phyloP scores from a whole-genome alignment of 2,329 filamentous ascomycete genomes.

The Aspergillus hortae region DNA sequence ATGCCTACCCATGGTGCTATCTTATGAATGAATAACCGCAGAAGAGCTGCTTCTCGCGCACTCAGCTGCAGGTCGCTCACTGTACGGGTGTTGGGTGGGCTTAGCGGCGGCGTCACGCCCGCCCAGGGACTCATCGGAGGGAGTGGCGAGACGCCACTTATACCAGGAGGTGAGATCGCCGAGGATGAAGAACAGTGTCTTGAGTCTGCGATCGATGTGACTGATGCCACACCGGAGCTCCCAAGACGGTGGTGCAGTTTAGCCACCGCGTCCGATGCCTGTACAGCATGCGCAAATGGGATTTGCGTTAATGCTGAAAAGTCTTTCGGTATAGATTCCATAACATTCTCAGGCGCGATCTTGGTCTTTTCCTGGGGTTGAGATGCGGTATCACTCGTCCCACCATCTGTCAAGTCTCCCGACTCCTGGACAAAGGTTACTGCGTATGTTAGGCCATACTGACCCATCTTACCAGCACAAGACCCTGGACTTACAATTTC shows the following conservation, averaged over 20 bases:
- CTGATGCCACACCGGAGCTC: background rate
- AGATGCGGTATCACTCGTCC: background rate
- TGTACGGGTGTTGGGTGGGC: slow-evolving; percentile 10
- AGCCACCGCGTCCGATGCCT: background rate
- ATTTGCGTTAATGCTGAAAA: background rate
- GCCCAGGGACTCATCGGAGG: slow-evolving; percentile 12
- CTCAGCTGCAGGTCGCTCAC: slow-evolving; percentile 15
- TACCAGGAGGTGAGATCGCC: slow-evolving; percentile 10
- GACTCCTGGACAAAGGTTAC: slow-evolving; percentile 27
- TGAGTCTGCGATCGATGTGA: slow-evolving; percentile 5
- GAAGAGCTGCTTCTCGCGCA: slow-evolving; percentile 30
- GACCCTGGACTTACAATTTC: slow-evolving; percentile 17
- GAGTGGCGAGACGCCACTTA: slow-evolving; percentile 10
- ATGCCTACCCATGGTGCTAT: slow-evolving; percentile 31
- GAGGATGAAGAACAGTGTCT: slow-evolving; percentile 7
- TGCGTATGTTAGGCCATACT: slow-evolving; percentile 1
- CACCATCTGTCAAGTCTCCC: slow-evolving; percentile 13
- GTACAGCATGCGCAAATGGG: slow-evolving; percentile 1
- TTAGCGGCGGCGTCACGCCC: slow-evolving; percentile 10
- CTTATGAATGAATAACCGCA: slow-evolving; percentile 33
- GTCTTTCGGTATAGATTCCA: background rate
- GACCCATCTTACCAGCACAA: background rate
- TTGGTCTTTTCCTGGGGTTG: slow-evolving; percentile 3
- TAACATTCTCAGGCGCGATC: background rate
- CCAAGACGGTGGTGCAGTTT: background rate